A percentile compares a stretch with the other conserved stretches of the same genome.
phyloP scores from a whole-genome alignment of 345 rosid species.

The Alliaria petiolata region DNA sequence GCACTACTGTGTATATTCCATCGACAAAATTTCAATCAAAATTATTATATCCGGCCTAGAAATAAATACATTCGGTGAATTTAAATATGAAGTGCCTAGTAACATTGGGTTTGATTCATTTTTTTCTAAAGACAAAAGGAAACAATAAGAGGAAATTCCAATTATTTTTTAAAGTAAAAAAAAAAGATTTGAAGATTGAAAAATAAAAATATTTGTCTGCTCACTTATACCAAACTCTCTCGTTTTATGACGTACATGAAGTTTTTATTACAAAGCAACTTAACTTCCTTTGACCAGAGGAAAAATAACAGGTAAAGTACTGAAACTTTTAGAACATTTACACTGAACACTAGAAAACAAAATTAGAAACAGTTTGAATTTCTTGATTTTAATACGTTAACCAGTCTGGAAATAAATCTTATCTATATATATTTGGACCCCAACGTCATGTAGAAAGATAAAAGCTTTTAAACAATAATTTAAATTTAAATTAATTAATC shows the following conservation, averaged over 20 bases:
- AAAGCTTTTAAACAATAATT: neutral
- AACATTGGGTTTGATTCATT: no score
- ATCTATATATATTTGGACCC: slow-evolving; percentile 3
- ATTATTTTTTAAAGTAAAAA: no score
- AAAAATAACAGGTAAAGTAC: slow-evolving; percentile 2
- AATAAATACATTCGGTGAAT: no score
- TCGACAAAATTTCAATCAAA: no score
- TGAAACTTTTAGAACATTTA: slow-evolving; percentile 12
- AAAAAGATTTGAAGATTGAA: no score
- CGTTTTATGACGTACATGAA: neutral
- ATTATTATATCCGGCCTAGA: no score
- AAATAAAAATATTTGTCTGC: no score
- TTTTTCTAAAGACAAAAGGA: no score
- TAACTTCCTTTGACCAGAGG: slow-evolving; percentile 15
- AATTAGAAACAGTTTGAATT: neutral
- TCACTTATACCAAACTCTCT: no score
- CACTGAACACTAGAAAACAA: slow-evolving; percentile 8
- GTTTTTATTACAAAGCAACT: slow-evolving; percentile 8
- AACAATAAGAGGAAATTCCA: no score
- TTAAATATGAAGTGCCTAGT: no score
- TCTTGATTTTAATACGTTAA: neutral
- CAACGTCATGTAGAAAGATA: slow-evolving; percentile 3
- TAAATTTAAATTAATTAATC: neutral
- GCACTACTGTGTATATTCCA: neutral
- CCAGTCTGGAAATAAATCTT: neutral